phyloP scores from a whole-genome alignment of 805 yeast species.

The Citeromyces nyonsensis region DNA sequence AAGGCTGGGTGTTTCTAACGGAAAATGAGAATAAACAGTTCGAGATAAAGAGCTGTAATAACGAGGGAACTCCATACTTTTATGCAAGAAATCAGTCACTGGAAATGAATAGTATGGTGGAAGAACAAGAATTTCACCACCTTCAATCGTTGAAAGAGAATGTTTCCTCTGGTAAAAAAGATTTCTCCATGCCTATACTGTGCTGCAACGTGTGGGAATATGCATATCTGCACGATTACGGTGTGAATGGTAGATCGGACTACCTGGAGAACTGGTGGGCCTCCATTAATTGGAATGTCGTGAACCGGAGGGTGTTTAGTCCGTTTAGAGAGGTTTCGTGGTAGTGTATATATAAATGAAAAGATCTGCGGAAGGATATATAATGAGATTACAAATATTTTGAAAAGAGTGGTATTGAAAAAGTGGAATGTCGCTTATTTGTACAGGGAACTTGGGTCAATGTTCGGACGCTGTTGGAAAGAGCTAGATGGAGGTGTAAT shows the following conservation, averaged over 20 bases:
- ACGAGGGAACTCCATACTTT: constrained; percentile 68
- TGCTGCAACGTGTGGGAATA: constrained; percentile 80
- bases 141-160: constrained; percentile 25
- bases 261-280: constrained; percentile 69
- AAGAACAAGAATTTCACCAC: constrained; percentile 32
- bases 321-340: constrained; percentile 2
- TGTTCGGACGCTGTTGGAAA: no score
- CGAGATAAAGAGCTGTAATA: constrained; percentile 38
- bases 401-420: no score
- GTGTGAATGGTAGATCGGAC: constrained; percentile 56
- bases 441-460: no score
- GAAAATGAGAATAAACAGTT: constrained; percentile 49
- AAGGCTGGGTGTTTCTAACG: constrained; percentile 66
- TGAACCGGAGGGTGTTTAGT: constrained; percentile 24
- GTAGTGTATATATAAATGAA: no score
- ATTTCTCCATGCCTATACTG: constrained; percentile 59
- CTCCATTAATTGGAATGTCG: constrained; percentile 73
- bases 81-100: constrained; percentile 53
- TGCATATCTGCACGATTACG: constrained; percentile 78
- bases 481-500: no score
- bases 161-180: constrained; percentile 26
- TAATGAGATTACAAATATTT: no score
- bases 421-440: no score
- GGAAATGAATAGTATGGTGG: constrained; percentile 65
- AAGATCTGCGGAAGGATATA: no score